These are phyloP conservation scores for Tulasnella sp. DNA, from an alignment of 768 basidiomycete species.

Conservation along the genomic window DNA sequence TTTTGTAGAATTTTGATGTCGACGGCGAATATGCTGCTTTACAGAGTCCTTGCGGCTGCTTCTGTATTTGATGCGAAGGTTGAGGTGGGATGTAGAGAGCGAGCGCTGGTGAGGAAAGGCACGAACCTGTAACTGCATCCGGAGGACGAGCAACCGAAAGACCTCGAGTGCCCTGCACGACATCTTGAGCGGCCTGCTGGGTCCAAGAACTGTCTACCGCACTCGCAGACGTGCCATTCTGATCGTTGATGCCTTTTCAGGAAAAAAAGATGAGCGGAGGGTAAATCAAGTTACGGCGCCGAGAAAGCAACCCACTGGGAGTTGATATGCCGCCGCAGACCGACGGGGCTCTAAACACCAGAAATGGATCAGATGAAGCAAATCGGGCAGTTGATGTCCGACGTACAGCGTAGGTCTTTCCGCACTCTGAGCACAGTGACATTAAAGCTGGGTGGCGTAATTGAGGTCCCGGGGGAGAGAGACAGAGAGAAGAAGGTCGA, in stretches of 20 bases:
- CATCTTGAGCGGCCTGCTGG: not conserved
- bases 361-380: not conserved
- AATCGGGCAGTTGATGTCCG: not conserved
- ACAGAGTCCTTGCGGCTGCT: slow-evolving; percentile 1
- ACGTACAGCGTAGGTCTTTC: not conserved
- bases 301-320: not conserved
- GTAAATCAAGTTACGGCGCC: not conserved
- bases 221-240: not conserved
- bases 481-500: too few relatives aligned
- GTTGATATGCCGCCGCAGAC: not conserved
- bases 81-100: not conserved
- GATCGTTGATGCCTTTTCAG: not conserved
- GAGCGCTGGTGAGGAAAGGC: not conserved
- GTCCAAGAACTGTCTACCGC: not conserved
- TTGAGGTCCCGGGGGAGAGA: not conserved
- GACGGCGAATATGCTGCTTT: not conserved
- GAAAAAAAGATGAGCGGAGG: not conserved
- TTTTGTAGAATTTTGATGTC: not conserved
- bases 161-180: not conserved
- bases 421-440: not conserved
- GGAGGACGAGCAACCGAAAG: not conserved
- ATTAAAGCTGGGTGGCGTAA: not conserved
- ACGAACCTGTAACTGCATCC: not conserved
- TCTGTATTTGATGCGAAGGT: not conserved
- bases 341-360: not conserved